Conservation (phyloP, 2,329 filamentous ascomycete genomes). For the Claviceps sp. region DNA sequence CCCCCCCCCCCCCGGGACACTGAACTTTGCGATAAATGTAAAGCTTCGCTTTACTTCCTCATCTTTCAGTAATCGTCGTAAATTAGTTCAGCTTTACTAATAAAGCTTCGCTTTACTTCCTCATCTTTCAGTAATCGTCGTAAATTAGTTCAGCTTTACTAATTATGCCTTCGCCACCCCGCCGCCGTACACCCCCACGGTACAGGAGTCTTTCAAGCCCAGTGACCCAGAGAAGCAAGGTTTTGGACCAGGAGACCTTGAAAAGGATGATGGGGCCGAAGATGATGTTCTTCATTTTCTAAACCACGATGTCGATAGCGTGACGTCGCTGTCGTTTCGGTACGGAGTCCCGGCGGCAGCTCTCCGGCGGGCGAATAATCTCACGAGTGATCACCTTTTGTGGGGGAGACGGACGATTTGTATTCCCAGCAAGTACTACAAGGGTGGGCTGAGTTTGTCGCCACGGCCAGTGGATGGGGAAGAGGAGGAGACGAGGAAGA, state of each 20-base stretch:
- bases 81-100: too few species aligned
- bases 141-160: too few species aligned
- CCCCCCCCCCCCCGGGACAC: too few species aligned
- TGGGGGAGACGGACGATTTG: constrained; percentile 54
- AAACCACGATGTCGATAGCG: constrained; percentile 52
- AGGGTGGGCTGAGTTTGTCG: constrained; percentile 52
- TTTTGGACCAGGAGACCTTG: background rate
- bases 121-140: too few species aligned
- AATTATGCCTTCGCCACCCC: constrained; percentile 16
- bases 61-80: too few species aligned
- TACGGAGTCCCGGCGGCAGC: constrained; percentile 54
- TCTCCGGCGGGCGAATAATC: constrained; percentile 53
- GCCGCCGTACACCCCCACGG: constrained; percentile 22
- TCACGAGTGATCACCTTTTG: constrained; percentile 59
- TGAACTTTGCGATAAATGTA: too few species aligned
- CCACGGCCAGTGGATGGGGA: constrained; percentile 61
- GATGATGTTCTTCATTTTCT: constrained; percentile 65
- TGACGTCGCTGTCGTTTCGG: constrained; percentile 54
- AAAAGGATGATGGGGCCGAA: constrained; percentile 6
- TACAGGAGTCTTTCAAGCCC: background rate
- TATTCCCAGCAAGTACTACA: constrained; percentile 59
- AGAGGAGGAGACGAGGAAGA: constrained; percentile 58
- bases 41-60: too few species aligned
- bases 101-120: too few species aligned
- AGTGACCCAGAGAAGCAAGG: background rate